Base-by-base conservation (phyloP, 2,329 filamentous ascomycete genomes). In the Cladosporium sphaerospermum region DNA sequence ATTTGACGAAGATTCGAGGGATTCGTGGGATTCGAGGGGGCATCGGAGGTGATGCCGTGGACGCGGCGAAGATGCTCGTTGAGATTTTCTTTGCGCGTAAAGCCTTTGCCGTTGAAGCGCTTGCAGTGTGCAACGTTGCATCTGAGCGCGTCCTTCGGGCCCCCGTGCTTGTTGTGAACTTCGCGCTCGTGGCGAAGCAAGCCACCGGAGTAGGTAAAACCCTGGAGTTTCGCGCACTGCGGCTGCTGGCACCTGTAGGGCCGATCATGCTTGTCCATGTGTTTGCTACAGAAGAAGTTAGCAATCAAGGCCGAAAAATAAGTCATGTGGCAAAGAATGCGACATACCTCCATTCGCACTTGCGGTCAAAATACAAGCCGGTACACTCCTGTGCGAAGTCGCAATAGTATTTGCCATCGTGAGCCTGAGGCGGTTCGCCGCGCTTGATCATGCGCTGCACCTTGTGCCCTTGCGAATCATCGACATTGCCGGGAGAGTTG, bases 191-290 rank as follows among this genome's bases (percentile, higher is more conserved):
- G 92, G 43, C 92, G 81, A 14, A 95, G 73, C 0, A 97, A 81
- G 3, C 92, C 92, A 13, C 92, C 92, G 0, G 88, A 92, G 68
- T 97, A 97, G 1, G 92, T 97, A 70, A 97, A 97, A 1, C 92
- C 92, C 49, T 88, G 88, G 0, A 96, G 80, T 64, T 96, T 96
- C 64, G 92, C 89, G 70, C 92, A 96, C 36, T 86, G 87, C n/a
- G 82, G 78, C 41, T 86, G 84, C 18, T 76, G 78, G 70, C 92
- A 97, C 64, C 90, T 88, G 67, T 96, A 97, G 1, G 92, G 92
- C 10, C 92, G 81, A 62, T 96, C 90, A 68, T 97, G 92, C 69
- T 96, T 96, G 73, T 97, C 92, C 91, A 96, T 96, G 69, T 97
- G 92, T 74, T 97, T 96, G 67, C 89, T 95, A 59, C 56, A 49